Evolutionary conservation across 1,284 basidiomycete genomes (phyloP).

Genomic region (Ustilago shanxiensis): DNA sequence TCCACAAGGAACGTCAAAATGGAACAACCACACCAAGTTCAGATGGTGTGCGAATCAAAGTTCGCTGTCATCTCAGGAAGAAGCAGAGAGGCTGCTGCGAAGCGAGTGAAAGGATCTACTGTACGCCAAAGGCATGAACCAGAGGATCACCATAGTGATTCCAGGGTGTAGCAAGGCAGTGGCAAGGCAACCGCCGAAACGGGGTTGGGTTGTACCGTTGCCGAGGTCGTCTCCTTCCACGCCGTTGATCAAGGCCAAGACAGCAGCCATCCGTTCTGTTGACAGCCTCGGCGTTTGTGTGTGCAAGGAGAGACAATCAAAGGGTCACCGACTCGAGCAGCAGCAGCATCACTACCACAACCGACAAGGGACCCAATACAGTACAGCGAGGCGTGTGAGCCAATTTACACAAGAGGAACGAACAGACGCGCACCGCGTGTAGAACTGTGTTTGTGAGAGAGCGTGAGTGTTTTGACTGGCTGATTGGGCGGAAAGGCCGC

Average conservation of each 20-base stretch:
- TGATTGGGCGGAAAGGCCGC: neutral
- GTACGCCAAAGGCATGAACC: slow-evolving; percentile 3
- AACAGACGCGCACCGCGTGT: no score
- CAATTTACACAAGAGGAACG: neutral
- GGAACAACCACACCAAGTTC: neutral
- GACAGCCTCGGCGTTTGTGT: slow-evolving; percentile 23
- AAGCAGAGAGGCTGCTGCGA: neutral
- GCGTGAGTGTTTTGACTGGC: neutral
- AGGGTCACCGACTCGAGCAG: slow-evolving; percentile 2
- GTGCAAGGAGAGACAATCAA: slow-evolving; percentile 17
- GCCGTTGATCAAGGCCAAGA: neutral
- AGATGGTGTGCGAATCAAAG: slow-evolving; percentile 1
- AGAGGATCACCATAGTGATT: neutral
- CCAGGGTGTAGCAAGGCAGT: no score
- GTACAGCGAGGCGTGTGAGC: neutral
- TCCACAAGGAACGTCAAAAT: neutral
- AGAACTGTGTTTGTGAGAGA: no score
- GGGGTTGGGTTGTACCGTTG: neutral
- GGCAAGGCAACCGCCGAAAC: neutral
- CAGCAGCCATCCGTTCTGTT: neutral
- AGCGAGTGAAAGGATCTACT: neutral
- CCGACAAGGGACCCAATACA: neutral
- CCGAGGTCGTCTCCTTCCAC: neutral
- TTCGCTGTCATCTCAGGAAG: neutral
- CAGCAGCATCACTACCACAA: neutral